Evolutionary conservation across 1,139 yeast species (phyloP), one percentile per base, ranked within the genome.

Genomic region (Debaryomyces nepalensis): DNA sequence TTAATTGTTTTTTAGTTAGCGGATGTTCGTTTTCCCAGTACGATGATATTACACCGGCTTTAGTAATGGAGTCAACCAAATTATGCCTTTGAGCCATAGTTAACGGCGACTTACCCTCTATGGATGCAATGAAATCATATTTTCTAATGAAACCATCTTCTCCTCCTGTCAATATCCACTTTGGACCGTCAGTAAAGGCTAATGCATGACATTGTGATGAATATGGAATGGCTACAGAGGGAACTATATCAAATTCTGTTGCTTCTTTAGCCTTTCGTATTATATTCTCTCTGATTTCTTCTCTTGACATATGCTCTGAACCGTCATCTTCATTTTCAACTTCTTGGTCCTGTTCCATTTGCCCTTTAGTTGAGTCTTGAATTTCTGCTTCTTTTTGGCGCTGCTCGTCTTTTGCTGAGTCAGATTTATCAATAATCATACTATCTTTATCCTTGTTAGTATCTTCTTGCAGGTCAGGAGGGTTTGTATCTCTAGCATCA

Each of bases 11-110:
- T 48, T 64, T 66, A 21, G 78, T 68, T 44, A 80, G 69, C 0
- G 97, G 97, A 57, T 89, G 87, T 63, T 91, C 99, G 61, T 93
- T 95, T 57, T 91, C 98, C 97, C 98, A 93, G 64, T 89, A 93
- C 0, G 95, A 84, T 23, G 78, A 64, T 10, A 91, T 67, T 2
- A 88, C 85, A 4, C 98, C 99, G 0, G 93, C 93, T 53, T 82
- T 85, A 18, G 87, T 78, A 27, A 93, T 79, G 0, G 95, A 79
- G 59, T 93, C 99, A 12, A 89, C 90, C 45, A 89, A 70, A 39
- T 89, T 87, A 61, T 93, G 99, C 54, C 81, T 81, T 61, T 93
- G 99, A 2, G 96, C 91, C 55, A 90, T 87, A 0, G 99, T 93
- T 43, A 93, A 68, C 2, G 95, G 95, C 4, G 87, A 71, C 55